Evolutionary conservation across 805 yeast species (phyloP).

Genomic region (Ogataea naganishii): DNA sequence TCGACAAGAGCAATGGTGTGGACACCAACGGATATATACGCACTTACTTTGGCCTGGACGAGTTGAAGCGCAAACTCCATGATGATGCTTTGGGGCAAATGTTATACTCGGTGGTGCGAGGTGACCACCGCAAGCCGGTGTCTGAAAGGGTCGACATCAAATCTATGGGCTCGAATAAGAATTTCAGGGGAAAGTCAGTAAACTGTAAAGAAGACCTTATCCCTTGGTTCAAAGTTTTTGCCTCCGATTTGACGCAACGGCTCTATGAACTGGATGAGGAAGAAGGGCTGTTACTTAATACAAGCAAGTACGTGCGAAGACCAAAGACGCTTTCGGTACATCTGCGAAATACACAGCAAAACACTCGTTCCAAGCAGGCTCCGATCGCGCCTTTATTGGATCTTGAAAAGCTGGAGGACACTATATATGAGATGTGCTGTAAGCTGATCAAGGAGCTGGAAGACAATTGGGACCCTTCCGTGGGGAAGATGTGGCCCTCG

Average conservation of each 20-base stretch:
- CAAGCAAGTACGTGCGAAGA: slow-evolving; percentile 26
- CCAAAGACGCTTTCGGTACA: slow-evolving; percentile 49
- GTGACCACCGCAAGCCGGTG: slow-evolving; percentile 47
- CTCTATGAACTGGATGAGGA: slow-evolving; percentile 72
- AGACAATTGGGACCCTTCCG: slow-evolving; percentile 15
- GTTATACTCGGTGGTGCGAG: slow-evolving; percentile 57
- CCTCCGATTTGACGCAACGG: slow-evolving; percentile 69
- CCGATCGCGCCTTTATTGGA: slow-evolving; percentile 28
- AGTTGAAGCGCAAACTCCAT: slow-evolving; percentile 25
- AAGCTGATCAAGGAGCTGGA: slow-evolving; percentile 16
- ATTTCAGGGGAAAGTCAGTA: slow-evolving; percentile 54
- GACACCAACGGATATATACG: slow-evolving; percentile 43
- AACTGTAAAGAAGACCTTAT: slow-evolving; percentile 43
- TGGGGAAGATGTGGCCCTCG: slow-evolving; percentile 35
- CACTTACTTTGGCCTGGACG: slow-evolving; percentile 32
- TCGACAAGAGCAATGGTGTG: slow-evolving; percentile 8
- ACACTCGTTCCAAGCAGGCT: slow-evolving; percentile 31
- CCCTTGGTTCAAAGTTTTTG: slow-evolving; percentile 77
- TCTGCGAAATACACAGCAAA: slow-evolving; percentile 16
- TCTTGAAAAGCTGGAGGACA: slow-evolving; percentile 26
- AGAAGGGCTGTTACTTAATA: slow-evolving; percentile 9
- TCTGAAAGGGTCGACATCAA: slow-evolving; percentile 54
- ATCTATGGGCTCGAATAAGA: slow-evolving; percentile 85
- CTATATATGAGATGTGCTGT: slow-evolving; percentile 13
- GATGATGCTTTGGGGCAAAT: slow-evolving; percentile 44